A percentile compares a stretch with the other conserved stretches of the same genome.
These are phyloP conservation scores for Nemania sp. DNA, from an alignment of 2,329 filamentous ascomycete species.

Conservation along the genomic window DNA sequence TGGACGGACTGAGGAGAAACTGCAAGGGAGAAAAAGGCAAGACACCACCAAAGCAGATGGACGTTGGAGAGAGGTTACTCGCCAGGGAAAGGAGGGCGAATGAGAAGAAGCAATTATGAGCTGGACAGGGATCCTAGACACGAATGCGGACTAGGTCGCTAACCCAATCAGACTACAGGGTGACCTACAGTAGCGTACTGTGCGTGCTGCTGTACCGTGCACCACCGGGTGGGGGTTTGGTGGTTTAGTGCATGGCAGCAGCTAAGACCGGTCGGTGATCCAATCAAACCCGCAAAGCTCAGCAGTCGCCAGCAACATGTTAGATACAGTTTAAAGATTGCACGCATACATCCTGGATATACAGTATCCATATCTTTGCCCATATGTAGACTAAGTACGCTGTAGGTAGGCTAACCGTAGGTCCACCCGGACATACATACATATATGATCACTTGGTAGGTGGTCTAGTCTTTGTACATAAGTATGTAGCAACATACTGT, in stretches of 20 bases:
- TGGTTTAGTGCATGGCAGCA: too few species aligned
- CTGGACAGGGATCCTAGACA: constrained; percentile 31
- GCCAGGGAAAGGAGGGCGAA: constrained; percentile 39
- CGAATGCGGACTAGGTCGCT: constrained; percentile 38
- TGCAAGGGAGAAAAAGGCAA: constrained; percentile 24
- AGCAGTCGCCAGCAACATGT: neutral
- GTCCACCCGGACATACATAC: constrained; percentile 8
- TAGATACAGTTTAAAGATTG: too few species aligned
- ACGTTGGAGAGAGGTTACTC: constrained; percentile 34
- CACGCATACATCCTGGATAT: too few species aligned
- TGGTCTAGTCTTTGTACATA: neutral
- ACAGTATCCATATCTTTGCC: too few species aligned
- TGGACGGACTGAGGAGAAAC: constrained; percentile 29
- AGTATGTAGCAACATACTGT: neutral
- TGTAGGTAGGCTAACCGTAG: neutral
- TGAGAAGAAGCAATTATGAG: constrained; percentile 40
- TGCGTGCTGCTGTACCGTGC: constrained; percentile 9
- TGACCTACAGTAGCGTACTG: constrained; percentile 21
- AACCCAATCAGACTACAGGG: constrained; percentile 17
- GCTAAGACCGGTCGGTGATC: constrained; percentile 6
- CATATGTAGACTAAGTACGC: too few species aligned
- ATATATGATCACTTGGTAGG: constrained; percentile 1
- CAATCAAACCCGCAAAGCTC: constrained; percentile 21
- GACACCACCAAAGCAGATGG: constrained; percentile 14
- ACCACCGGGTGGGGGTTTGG: constrained; percentile 16